Base-by-base conservation (phyloP, 768 basidiomycete species). In the Sporobolomyces phaffii region DNA sequence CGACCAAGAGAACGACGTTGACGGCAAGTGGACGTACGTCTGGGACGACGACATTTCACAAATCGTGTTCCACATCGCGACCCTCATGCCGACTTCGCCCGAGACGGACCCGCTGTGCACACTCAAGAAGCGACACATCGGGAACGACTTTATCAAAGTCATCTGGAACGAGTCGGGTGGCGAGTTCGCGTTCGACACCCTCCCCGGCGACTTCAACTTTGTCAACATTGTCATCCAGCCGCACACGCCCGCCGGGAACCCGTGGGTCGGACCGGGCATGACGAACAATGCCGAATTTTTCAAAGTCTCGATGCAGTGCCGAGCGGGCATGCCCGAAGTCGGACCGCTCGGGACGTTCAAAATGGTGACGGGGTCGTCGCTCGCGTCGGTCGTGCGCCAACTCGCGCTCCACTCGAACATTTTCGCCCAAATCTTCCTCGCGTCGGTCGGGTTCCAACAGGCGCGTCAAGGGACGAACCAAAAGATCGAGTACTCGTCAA, bases 11-110 rank as follows among this genome's bases (percentile, higher is more conserved):
- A 73, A 72, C 49, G 89, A 91, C 67, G 85, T 88, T 73, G 92
- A 99, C 74, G 96, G 96, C 18, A 89, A 92, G 77, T 96, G 93
- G 75, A 90, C 94, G 0, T 98, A 98, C 76, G 91, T 93, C 0
- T 99, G 94, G 93, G 96, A 93, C 90, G 92, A 98, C 77, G 92
- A 97, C 74, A 92, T 97, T 54, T 86, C 88, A 6, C 93, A 98
- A 76, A 85, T 96, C 67, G 82, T 97, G 60, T 99, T 89, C 77
- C 96, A 98, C 78, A 88, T 91, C 4, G 89, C 94, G 13, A 98
- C 96, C 3, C 86, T 99, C 81, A 98, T 98, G 94, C 96, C 96
- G 5, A 88, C 86, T 60, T 81, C 81, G 50, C 69, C 61, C 34
- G 70, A 78, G 11, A 78, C 85, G 60, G 90, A 91, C 77, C 84